Conservation (phyloP, 139 green algal genomes). For the Diplosphaera chodatii region DNA sequence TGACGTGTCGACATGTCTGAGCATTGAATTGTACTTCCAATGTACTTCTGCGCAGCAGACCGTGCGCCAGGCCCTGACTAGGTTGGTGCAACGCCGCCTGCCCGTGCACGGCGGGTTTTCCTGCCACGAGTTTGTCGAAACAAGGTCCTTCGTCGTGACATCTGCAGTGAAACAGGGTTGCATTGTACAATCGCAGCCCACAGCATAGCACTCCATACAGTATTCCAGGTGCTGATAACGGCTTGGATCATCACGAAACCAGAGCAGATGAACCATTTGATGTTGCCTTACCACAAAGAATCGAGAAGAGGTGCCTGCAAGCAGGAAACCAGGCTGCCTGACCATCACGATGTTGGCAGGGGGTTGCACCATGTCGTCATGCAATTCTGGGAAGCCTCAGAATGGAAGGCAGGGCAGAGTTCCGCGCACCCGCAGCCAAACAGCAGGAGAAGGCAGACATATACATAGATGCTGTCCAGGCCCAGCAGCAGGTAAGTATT, state of each 20-base stretch:
- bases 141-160: not conserved
- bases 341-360: no score
- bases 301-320: not conserved
- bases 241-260: no score
- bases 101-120: not conserved
- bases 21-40: not conserved
- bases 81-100: not conserved
- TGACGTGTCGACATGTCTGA: not conserved
- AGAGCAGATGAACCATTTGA: no score
- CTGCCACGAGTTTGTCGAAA: not conserved
- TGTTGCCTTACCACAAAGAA: no score
- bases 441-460: constrained; percentile 39
- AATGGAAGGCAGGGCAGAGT: no score
- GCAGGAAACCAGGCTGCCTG: no score
- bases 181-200: no score
- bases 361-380: no score
- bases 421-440: constrained; percentile 38
- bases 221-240: no score
- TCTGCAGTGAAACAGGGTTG: no score
- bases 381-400: no score
- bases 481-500: constrained; percentile 45
- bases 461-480: constrained; percentile 32
- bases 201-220: no score
- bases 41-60: not conserved
- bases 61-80: not conserved